Base-by-base conservation (phyloP, 345 rosid species). In the Brassica cretica region DNA sequence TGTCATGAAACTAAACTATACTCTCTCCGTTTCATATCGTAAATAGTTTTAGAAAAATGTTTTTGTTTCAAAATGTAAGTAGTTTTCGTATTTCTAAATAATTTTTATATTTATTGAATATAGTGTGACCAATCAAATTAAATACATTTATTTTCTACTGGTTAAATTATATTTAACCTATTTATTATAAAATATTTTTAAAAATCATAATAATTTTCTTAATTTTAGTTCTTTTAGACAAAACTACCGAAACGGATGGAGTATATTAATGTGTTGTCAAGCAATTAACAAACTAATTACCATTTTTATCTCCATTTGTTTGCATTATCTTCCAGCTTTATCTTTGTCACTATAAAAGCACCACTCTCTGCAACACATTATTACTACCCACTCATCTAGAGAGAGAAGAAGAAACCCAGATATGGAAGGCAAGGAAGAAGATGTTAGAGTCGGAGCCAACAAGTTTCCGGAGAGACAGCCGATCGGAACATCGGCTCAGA, bases 341-440 rank as follows among this genome's bases (percentile, higher is more conserved):
- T 39, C 1, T 27, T 27, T 1, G 63, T 74, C 49, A 53, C 72
- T 80, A 80, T 80, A 80, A 69, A 70, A 1, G 1, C 5, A 70
- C 73, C 61, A 58, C 72, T 69, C 79, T 55, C 51, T 71, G 10
- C 70, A 74, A 79, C 79, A 15, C 80, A 80, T 30, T 58, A 58
- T 58, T 14, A 46, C 0, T 46, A 46, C 14, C 10, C 46, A 39
- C 12, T 39, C 12, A 39, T 53, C 56, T 14, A 49, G 18, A 49
- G 56, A 49, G 56, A 49, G 56, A 44, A 11, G 1, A 35, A 39
- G 11, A 37, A 24, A 3, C 25, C n/a, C 56, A 0, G 56, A 61
- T 24, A 85, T 85, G 87, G 87, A 82, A 66, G 85, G 87, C 60
- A 85, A 82, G 37, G 85, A 85, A 76, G 87, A 85, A 77, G 87